phyloP scores from a whole-genome alignment of 495 filamentous ascomycete species.

The Ramalina peruviana region DNA sequence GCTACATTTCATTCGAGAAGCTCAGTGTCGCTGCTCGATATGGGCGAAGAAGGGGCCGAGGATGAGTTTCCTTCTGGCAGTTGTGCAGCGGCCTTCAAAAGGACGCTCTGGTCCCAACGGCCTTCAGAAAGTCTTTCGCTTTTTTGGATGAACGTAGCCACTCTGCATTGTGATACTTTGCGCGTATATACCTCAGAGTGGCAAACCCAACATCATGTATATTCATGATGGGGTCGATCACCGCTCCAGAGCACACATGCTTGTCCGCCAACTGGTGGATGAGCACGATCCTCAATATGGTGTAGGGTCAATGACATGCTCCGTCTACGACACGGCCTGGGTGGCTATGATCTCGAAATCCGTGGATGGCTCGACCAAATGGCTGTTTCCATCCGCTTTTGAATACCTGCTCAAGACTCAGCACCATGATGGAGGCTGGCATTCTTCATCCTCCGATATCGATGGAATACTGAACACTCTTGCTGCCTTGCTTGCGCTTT shows the following conservation, averaged over 20 bases:
- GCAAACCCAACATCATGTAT: conserved; percentile 4
- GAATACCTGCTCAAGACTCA: conserved; percentile 18
- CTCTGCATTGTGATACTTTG: background rate
- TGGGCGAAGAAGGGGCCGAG: too few relatives aligned
- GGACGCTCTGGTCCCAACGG: background rate
- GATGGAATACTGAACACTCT: conserved; percentile 27
- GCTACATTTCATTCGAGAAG: too few relatives aligned
- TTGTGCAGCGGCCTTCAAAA: too few relatives aligned
- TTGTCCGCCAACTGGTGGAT: conserved; percentile 7
- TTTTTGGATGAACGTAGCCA: background rate
- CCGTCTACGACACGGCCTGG: conserved; percentile 36
- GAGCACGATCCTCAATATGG: conserved; percentile 15
- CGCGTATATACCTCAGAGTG: background rate
- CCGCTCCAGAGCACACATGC: conserved; percentile 1
- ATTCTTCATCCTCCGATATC: conserved; percentile 12
- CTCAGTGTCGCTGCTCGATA: too few relatives aligned
- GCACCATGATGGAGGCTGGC: conserved; percentile 19
- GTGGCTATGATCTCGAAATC: conserved; percentile 27
- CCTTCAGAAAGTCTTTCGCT: background rate
- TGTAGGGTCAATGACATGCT: conserved; percentile 19
- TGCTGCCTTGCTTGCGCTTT: conserved; percentile 21
- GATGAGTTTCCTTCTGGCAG: too few relatives aligned
- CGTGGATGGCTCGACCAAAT: conserved; percentile 6
- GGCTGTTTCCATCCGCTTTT: conserved; percentile 27
- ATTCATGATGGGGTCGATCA: conserved; percentile 1